These are phyloP conservation scores for Amphibolis antarctica DNA, from an alignment of 106 monocot genomes.

Conservation along the genomic window DNA sequence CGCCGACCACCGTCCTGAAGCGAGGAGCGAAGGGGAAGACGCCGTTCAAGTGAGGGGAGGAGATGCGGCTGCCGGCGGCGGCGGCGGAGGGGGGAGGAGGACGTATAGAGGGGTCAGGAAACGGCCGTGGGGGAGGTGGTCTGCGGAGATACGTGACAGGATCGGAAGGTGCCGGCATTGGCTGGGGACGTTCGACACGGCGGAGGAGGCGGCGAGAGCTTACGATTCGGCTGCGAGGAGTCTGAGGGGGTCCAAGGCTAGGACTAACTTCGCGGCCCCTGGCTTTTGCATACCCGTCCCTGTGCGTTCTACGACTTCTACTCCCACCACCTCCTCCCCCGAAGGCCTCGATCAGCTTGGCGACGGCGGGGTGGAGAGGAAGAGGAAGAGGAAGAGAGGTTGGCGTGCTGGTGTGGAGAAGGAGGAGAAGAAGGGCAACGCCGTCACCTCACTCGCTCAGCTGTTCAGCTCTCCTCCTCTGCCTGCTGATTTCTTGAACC, in stretches of 20 bases:
- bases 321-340: neutral
- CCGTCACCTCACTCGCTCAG: slow-evolving; percentile 9
- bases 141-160: slow-evolving; percentile 35
- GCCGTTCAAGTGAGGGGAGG: neutral
- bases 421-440: neutral
- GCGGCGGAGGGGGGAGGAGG: neutral
- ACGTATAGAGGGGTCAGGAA: slow-evolving; percentile 29
- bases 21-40: neutral
- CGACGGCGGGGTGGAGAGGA: neutral
- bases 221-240: slow-evolving; percentile 28
- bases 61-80: neutral
- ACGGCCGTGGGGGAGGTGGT: slow-evolving; percentile 39
- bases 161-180: slow-evolving; percentile 35
- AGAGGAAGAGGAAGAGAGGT: neutral
- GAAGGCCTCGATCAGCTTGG: neutral
- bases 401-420: neutral
- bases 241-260: slow-evolving; percentile 24
- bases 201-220: slow-evolving; percentile 33
- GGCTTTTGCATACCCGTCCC: slow-evolving; percentile 7
- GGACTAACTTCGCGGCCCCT: slow-evolving; percentile 29
- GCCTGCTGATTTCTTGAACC: neutral
- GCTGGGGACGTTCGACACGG: slow-evolving; percentile 35
- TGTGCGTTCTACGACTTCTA: neutral
- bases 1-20: neutral
- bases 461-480: slow-evolving; percentile 6